Percentiles rank a stretch among this genome's conserved stretches.
These are phyloP conservation scores for Venturia carpophila DNA, from an alignment of 2,329 filamentous ascomycete genomes.

Conservation along the genomic window DNA sequence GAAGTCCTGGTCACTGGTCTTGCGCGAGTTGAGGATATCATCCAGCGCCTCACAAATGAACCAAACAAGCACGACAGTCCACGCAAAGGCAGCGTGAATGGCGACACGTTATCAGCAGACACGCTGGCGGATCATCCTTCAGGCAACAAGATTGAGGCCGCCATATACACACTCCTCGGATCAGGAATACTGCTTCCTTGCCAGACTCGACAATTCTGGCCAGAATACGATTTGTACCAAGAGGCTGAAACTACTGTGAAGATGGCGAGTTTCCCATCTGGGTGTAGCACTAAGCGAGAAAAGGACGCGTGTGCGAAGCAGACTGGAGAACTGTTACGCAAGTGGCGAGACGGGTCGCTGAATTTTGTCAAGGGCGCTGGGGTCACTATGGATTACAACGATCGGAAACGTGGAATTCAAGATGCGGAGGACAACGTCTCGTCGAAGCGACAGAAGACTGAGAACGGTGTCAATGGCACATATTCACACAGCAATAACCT, in stretches of 20 bases:
- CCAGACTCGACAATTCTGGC: constrained; percentile 39
- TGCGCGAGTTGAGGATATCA: constrained; percentile 61
- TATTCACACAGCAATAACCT: constrained; percentile 16
- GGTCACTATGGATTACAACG: neutral
- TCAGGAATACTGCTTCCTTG: constrained; percentile 63
- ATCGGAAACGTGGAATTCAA: neutral
- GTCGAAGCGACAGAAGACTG: constrained; percentile 29
- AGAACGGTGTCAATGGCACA: constrained; percentile 27
- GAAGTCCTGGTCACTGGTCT: constrained; percentile 71
- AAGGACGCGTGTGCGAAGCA: constrained; percentile 54
- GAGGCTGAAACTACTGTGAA: constrained; percentile 58
- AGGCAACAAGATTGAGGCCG: constrained; percentile 23
- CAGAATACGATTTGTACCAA: constrained; percentile 47
- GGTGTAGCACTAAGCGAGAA: constrained; percentile 56
- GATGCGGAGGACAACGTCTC: neutral
- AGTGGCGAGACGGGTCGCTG: neutral
- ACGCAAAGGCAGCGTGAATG: constrained; percentile 23
- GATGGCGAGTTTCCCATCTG: constrained; percentile 45
- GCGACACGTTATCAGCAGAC: constrained; percentile 21
- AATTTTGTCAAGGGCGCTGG: neutral
- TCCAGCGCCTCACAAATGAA: constrained; percentile 36
- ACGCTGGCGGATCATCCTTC: constrained; percentile 24
- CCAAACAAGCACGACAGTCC: constrained; percentile 20
- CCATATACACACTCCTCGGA: constrained; percentile 47
- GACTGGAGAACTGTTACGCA: constrained; percentile 42